These are phyloP conservation scores for Colletotrichum lindemuthianum DNA, from an alignment of 2,329 filamentous ascomycete species.

Conservation along the genomic window DNA sequence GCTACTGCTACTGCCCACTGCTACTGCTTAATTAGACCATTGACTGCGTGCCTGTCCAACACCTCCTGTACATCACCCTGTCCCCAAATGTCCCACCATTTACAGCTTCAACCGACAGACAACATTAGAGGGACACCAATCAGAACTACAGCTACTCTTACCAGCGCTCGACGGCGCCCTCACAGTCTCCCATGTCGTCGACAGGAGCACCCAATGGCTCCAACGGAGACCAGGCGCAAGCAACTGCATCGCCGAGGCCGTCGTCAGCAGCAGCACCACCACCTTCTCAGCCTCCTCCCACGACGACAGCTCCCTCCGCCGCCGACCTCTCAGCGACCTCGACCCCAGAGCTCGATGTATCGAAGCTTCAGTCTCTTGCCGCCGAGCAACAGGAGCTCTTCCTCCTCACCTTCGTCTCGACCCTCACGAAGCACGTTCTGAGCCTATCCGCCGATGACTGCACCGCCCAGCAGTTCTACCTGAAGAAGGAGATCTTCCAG, in stretches of 20 bases:
- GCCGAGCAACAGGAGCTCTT: slow-evolving; percentile 97
- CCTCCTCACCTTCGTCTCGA: slow-evolving; percentile 87
- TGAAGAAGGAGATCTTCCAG: slow-evolving; percentile 95
- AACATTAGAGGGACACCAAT: slow-evolving; percentile 8
- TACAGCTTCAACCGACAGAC: slow-evolving; percentile 19
- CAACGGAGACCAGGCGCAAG: slow-evolving; percentile 41
- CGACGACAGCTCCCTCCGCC: slow-evolving; percentile 45
- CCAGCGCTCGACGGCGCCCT: slow-evolving; percentile 14
- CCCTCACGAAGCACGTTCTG: slow-evolving; percentile 82
- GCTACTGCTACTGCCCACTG: too few relatives aligned
- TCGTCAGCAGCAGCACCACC: slow-evolving; percentile 35
- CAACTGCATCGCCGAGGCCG: slow-evolving; percentile 36
- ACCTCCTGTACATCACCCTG: slow-evolving; percentile 6
- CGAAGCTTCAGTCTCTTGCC: slow-evolving; percentile 88
- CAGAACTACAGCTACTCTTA: slow-evolving; percentile 3
- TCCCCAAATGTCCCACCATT: slow-evolving; percentile 23
- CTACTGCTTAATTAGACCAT: neutral
- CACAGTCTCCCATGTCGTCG: slow-evolving; percentile 47
- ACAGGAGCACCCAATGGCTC: slow-evolving; percentile 49
- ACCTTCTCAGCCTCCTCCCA: slow-evolving; percentile 34
- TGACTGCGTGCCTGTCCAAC: slow-evolving; percentile 29
- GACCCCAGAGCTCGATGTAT: slow-evolving; percentile 85
- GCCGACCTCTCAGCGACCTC: slow-evolving; percentile 54
- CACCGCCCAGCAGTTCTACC: slow-evolving; percentile 86
- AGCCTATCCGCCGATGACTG: slow-evolving; percentile 80